A percentile compares a stretch with the other conserved stretches of the same genome.
Evolutionary conservation across 1,284 basidiomycete genomes (phyloP).

Genomic region (Anthracocystis panici-leucophaei): DNA sequence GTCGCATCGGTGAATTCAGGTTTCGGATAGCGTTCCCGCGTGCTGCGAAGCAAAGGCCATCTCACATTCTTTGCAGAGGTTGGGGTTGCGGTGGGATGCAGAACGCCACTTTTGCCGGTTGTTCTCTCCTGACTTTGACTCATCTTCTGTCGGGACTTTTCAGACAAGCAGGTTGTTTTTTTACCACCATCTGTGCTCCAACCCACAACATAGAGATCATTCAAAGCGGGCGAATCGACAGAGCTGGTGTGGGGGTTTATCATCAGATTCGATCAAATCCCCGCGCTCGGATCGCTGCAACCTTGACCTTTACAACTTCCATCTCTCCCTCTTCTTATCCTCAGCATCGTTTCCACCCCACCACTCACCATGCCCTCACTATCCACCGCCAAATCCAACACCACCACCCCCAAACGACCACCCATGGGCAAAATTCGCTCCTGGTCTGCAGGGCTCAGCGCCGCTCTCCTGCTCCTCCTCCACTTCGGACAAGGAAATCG

Average conservation of each 20-base stretch:
- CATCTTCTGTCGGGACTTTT: no score
- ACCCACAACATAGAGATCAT: no score
- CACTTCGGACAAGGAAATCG: conserved; percentile 19
- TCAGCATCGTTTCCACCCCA: not conserved
- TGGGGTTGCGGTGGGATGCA: not conserved
- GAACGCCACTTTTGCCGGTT: not conserved
- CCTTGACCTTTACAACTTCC: no score
- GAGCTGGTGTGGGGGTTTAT: no score
- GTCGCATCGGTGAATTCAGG: no score
- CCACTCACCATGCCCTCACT: conserved; percentile 17
- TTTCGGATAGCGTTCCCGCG: no score
- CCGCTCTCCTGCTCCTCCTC: conserved; percentile 16
- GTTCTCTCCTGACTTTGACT: not conserved
- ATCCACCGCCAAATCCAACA: conserved; percentile 14
- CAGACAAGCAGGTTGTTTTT: not conserved
- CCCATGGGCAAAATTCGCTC: conserved; percentile 33
- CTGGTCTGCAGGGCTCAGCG: conserved; percentile 38
- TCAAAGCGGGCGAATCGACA: no score
- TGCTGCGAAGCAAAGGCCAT: no score
- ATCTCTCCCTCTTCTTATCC: not conserved
- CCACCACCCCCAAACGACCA: conserved; percentile 29
- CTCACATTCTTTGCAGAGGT: no score
- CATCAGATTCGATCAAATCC: no score
- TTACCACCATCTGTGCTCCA: not conserved
- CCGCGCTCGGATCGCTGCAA: not conserved